A percentile compares a stretch with the other conserved stretches of the same genome.
phyloP scores from a whole-genome alignment of 73 alveolate species.

The Stentor coeruleus region DNA sequence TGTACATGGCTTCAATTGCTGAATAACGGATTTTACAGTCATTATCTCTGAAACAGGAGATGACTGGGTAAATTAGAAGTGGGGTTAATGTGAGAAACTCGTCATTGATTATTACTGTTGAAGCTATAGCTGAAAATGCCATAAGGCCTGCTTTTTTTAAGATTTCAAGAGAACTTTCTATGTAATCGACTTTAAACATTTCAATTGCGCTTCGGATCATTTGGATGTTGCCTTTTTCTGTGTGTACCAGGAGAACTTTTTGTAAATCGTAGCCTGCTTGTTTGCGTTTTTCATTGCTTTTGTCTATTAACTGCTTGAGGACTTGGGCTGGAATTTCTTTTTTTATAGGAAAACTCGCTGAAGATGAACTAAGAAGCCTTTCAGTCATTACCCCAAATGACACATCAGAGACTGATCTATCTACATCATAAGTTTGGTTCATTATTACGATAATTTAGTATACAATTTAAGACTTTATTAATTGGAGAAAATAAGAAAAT shows the following conservation, averaged over 20 bases:
- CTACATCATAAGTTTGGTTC: background rate
- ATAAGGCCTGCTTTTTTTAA: background rate
- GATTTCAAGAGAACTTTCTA: background rate
- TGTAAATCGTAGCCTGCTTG: slow-evolving; percentile 22
- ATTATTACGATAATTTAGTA: background rate
- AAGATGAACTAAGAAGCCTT: background rate
- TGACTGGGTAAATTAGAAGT: background rate
- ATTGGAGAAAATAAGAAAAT: too few species aligned
- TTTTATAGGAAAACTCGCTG: background rate
- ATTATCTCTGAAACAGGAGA: slow-evolving; percentile 6
- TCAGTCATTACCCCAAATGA: background rate
- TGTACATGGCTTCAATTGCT: slow-evolving; percentile 9
- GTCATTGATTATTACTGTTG: background rate
- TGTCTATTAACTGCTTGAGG: background rate
- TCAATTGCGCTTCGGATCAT: background rate
- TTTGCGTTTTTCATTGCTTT: slow-evolving; percentile 4
- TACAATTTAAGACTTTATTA: too few species aligned
- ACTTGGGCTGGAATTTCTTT: background rate
- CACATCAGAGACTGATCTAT: background rate
- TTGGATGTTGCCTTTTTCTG: background rate
- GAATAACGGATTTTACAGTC: slow-evolving; percentile 7
- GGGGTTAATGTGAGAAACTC: background rate
- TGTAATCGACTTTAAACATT: background rate
- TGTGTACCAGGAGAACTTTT: background rate
- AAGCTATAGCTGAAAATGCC: slow-evolving; percentile 2